phyloP scores from a whole-genome alignment of 495 filamentous ascomycete genomes.

The Lophium mytilinum region DNA sequence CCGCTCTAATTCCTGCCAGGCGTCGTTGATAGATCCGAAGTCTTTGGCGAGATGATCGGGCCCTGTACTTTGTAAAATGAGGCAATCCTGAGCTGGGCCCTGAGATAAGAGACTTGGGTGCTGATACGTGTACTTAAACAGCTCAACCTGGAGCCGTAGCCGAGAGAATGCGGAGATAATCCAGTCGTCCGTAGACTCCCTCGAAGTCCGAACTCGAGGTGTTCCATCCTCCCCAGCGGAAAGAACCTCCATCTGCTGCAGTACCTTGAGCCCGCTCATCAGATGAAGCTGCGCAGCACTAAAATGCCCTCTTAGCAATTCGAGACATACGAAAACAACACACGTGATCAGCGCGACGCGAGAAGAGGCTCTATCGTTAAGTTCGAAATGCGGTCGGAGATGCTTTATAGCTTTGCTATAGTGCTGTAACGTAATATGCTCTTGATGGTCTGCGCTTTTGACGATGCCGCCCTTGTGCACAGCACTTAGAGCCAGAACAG shows the following conservation, averaged over 20 bases:
- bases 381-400: conserved; percentile 32
- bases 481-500: conserved; percentile 41
- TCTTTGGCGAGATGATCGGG: too few species aligned
- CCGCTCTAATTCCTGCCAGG: too few species aligned
- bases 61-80: too few species aligned
- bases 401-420: conserved; percentile 40
- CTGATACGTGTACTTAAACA: conserved; percentile 2
- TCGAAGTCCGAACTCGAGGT: neutral
- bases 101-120: neutral
- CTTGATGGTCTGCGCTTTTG: conserved; percentile 20
- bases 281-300: conserved; percentile 40
- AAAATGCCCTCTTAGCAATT: conserved; percentile 45
- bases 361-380: conserved; percentile 13
- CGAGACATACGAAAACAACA: conserved; percentile 48
- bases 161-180: conserved; percentile 4
- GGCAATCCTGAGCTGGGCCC: too few species aligned
- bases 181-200: conserved; percentile 3
- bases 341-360: conserved; percentile 46
- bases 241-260: neutral
- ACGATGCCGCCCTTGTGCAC: conserved; percentile 31
- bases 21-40: too few species aligned
- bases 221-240: neutral
- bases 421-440: conserved; percentile 37
- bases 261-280: neutral
- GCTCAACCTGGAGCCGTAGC: conserved; percentile 2